Evolutionary conservation across 768 basidiomycete species (phyloP), one percentile per base, ranked within the genome.

Genomic region (Lentinula raphanica): DNA sequence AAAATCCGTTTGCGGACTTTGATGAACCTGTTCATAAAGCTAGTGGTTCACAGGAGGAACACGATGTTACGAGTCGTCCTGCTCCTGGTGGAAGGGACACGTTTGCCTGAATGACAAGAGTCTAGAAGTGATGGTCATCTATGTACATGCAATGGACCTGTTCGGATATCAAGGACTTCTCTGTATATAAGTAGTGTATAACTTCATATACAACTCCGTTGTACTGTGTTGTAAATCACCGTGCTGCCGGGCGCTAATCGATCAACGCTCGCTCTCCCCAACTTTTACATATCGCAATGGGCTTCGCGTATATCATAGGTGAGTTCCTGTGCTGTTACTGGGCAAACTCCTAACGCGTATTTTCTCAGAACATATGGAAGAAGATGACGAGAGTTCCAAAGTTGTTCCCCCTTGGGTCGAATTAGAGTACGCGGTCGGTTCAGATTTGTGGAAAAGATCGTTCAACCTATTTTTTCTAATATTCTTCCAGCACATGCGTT

Each of bases 331-430:
- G 9, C 19, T 3, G 11, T 21, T 21, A 3, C 17, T 7, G 3
- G 35, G n/a, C 17, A 38, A 28, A 17, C 5, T 15, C 9, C 0
- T 25, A 23, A 40, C 13, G 32, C 25, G 13, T 28, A 21, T 56
- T n/a, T 0, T 25, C 17, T 9, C 29, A 92, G 94, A 95, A 63
- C 93, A 95, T 67, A 94, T 98, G 89, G 95, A 98, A 68, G 92
- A 94, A 50, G 95, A 98, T 68, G 94, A 94, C 59, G 77, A 81
- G 13, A 81, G 81, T 0, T 76, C 84, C 1, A 83, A 80, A 63
- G 78, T 88, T 3, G 81, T 92, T 40, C 90, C 90, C 21, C 84
- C 83, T 13, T 98, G 96, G 96, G 95, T 98, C 31, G 83, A 88
- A 64, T 82, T 98, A 48, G 96, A 98, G 78, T 98, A 95, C 68